These are phyloP conservation scores for Kurtzmaniella quercitrusa DNA, from an alignment of 1,139 yeast species.

Conservation along the genomic window DNA sequence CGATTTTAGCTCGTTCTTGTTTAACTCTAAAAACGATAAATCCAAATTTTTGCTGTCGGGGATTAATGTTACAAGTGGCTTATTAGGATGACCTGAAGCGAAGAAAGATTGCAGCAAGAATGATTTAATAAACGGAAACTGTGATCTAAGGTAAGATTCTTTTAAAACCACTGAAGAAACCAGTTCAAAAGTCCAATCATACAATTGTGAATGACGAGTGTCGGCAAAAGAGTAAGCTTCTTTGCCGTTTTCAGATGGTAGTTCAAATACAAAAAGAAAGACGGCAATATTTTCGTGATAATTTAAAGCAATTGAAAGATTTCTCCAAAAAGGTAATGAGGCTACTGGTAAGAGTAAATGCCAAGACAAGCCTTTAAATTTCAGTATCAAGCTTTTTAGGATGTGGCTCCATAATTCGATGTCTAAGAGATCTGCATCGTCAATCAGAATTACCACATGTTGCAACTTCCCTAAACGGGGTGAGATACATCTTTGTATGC, in stretches of 20 bases:
- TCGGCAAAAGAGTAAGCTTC: neutral
- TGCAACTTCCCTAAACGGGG: slow-evolving; percentile 1
- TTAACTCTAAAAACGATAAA: neutral
- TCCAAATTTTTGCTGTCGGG: slow-evolving; percentile 12
- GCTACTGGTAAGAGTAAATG: slow-evolving; percentile 1
- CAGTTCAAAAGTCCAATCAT: neutral
- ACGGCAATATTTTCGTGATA: slow-evolving; percentile 50
- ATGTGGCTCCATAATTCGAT: neutral
- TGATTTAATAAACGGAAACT: neutral
- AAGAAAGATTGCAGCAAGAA: slow-evolving; percentile 14
- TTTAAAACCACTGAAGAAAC: neutral
- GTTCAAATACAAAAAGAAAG: slow-evolving; percentile 20
- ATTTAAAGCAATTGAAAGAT: neutral
- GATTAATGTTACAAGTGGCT: slow-evolving; percentile 17
- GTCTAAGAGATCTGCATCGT: neutral
- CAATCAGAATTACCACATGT: neutral
- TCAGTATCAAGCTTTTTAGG: neutral
- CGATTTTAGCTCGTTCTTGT: neutral
- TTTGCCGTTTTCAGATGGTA: neutral
- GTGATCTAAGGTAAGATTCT: neutral
- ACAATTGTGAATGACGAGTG: neutral
- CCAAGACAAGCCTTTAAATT: neutral
- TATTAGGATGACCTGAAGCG: slow-evolving; percentile 10
- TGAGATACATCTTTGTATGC: neutral
- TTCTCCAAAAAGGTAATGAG: slow-evolving; percentile 4